Percentiles rank a stretch among this genome's conserved stretches.
Conservation (phyloP, 2,329 filamentous ascomycete species). For the Lachnellula suecica region DNA sequence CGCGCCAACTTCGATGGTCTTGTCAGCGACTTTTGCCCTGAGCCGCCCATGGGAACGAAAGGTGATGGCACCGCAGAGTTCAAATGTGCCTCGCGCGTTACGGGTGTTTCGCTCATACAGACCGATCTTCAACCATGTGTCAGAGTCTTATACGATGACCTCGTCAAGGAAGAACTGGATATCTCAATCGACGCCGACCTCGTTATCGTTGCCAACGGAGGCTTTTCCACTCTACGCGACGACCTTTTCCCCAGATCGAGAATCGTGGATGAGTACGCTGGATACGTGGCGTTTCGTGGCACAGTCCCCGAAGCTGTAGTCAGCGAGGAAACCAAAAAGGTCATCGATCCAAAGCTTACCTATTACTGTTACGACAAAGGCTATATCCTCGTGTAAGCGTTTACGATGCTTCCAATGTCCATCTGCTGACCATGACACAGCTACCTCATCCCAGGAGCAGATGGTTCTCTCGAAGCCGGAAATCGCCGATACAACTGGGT, state of each 20-base stretch:
- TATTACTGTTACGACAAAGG: slow-evolving; percentile 39
- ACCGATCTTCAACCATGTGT: neutral
- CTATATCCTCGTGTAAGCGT: slow-evolving; percentile 39
- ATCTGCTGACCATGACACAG: neutral
- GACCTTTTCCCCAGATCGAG: neutral
- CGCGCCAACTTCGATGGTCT: slow-evolving; percentile 21
- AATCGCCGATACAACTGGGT: slow-evolving; percentile 42
- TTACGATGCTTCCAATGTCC: slow-evolving; percentile 24
- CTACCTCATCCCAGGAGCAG: slow-evolving; percentile 40
- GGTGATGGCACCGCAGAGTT: slow-evolving; percentile 4
- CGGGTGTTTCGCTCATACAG: neutral
- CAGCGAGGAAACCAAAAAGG: slow-evolving; percentile 31
- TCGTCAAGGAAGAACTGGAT: neutral
- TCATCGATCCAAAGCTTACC: slow-evolving; percentile 39
- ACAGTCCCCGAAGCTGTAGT: slow-evolving; percentile 38
- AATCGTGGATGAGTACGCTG: slow-evolving; percentile 3
- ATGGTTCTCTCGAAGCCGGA: slow-evolving; percentile 38
- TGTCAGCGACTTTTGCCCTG: slow-evolving; percentile 11
- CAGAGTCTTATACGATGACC: neutral
- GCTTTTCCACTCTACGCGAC: neutral
- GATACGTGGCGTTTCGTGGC: slow-evolving; percentile 32
- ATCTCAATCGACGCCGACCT: neutral
- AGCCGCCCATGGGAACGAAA: slow-evolving; percentile 12
- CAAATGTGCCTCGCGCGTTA: slow-evolving; percentile 1
- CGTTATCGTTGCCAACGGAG: slow-evolving; percentile 8